Base-by-base conservation (phyloP, 805 yeast genomes). In the Candida ortonii region DNA sequence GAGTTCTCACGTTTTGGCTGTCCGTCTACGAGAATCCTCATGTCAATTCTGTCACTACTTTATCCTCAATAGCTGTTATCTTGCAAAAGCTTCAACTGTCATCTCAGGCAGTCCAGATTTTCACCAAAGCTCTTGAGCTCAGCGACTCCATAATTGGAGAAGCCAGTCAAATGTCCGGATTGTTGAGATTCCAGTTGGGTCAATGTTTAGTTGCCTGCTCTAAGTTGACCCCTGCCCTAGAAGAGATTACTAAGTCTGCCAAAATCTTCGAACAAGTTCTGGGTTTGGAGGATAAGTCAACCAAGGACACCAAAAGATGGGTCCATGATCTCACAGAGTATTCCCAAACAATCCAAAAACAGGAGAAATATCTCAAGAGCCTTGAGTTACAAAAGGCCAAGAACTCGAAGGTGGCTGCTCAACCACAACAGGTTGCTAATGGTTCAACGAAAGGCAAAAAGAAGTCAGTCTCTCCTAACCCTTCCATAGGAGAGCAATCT, bases 271-370 rank as follows among this genome's bases (percentile, higher is more conserved):
- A 65, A 38, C 60, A 59, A 25, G 65, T 71, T 22, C 67, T 80
- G 23, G 96, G 96, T 18, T 72, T 78, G 16, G 80, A 78, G 33
- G 84, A 86, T 54, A 64, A 62, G 22, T 67, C 75, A 38, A 77
- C 96, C 16, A 72, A 68, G 41, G 90, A 87, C 53, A 73, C 84
- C 25, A 69, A 71, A 43, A 73, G 68, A 39, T 82, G 88, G 76
- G 72, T 72, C 25, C 67, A 69, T 26, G 78, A 77, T 49, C 66
- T 88, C 41, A 66, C 62, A 7, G 63, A 62, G 35, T 72, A 70
- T 49, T 63, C 75, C 23, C 70, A 68, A 11, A 64, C 65, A 34
- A 57, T 68, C 35, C 71, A 70, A 14, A 64, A 64, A 36, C 67
- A 68, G 41, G 70, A 70, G 32, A 61, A 52, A 50, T 63, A 61